Base-by-base conservation (phyloP, 2,329 filamentous ascomycete genomes). In the Madurella fahalii region DNA sequence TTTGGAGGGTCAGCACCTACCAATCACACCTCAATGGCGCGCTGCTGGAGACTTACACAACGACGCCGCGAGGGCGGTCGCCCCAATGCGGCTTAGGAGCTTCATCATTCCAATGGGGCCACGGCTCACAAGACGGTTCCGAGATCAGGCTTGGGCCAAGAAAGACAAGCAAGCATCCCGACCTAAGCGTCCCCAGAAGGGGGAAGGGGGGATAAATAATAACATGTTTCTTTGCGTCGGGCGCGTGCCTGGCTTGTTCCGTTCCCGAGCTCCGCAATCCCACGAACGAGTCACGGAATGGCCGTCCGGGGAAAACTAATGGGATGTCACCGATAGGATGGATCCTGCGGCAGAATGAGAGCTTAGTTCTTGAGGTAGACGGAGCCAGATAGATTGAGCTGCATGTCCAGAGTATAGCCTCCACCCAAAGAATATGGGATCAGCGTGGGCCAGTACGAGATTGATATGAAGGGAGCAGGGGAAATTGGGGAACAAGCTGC, bases 301-400 rank as follows among this genome's bases (percentile, higher is more conserved):
- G 42, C 44, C 50, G 58, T 60, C 57, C 63, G 57, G 60, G 42
- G 57, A 56, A 46, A 47, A 39, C 32, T 60, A 55, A 57, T 49
- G 61, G 56, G 55, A 57, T 34, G 62, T 56, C 60, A 63, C 64
- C 63, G 62, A 63, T 61, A 61, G 63, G 61, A 63, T 59, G 63
- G 61, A 57, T 60, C 52, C 58, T 17, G 53, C 59, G 62, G 62
- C 54, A 59, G 59, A 61, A 61, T 59, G 54, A 44, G 53, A 52
- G 54, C 51, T 49, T 53, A 47, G 43, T 13, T 53, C 49, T 50
- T 57, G 58, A 47, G 46, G 50, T n/a, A 44, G 49, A 54, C 56
- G 57, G 55, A 55, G 30, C 47, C 25, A 44, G 50, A 60, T 63
- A 64, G 52, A 64, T 64, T 64, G 59, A 15, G 50, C 43, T 61